Evolutionary conservation across 805 yeast genomes (phyloP).

Genomic region (Metschnikowia continentalis): DNA sequence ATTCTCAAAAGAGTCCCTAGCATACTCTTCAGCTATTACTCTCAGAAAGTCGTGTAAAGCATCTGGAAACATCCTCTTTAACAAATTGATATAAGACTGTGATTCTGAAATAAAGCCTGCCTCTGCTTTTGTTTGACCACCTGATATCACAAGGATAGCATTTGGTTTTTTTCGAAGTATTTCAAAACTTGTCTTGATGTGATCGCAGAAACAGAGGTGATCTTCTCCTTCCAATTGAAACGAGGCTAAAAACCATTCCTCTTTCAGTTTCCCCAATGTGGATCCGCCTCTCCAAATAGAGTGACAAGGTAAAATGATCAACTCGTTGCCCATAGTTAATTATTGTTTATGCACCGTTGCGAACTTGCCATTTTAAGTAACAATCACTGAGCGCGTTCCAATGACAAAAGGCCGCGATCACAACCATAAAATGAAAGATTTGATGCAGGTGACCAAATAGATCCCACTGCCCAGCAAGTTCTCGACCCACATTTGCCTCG

Average conservation of each 20-base stretch:
- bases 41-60: conserved; percentile 13
- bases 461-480: conserved; percentile 45
- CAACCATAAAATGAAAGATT: conserved; percentile 74
- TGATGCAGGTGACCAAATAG: conserved; percentile 81
- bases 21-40: conserved; percentile 60
- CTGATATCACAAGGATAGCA: conserved; percentile 48
- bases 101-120: conserved; percentile 60
- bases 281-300: conserved; percentile 49
- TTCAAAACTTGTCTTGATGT: conserved; percentile 45
- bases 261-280: conserved; percentile 42
- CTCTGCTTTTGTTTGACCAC: conserved; percentile 65
- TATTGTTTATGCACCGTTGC: background rate
- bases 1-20: conserved; percentile 79
- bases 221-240: conserved; percentile 71
- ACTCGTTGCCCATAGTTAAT: conserved; percentile 5
- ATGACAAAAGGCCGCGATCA: conserved; percentile 72
- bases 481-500: conserved; percentile 18
- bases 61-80: conserved; percentile 24
- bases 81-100: conserved; percentile 49
- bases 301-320: conserved; percentile 49
- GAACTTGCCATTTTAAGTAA: conserved; percentile 26
- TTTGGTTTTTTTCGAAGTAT: conserved; percentile 26
- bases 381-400: conserved; percentile 47
- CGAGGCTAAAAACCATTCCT: conserved; percentile 64
- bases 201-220: conserved; percentile 61